Evolutionary conservation across 2,329 filamentous ascomycete genomes (phyloP).

Genomic region (Xylaria sp.): DNA sequence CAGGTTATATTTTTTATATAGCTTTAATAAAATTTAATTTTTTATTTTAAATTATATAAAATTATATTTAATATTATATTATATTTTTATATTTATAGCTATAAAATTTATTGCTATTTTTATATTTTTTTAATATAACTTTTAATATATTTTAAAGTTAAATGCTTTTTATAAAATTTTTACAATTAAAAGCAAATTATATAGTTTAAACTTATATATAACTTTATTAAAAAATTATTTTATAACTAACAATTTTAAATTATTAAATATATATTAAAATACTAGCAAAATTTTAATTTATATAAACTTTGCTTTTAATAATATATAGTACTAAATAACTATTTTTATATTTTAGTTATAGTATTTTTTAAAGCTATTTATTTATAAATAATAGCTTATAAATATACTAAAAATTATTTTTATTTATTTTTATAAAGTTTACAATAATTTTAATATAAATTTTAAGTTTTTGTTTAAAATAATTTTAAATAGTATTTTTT

Average conservation of each 20-base stretch:
- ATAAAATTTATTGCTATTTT: background rate
- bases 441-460: conserved; percentile 8
- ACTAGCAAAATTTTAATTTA: background rate
- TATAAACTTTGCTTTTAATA: background rate
- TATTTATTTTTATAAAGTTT: background rate
- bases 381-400: conserved; percentile 4
- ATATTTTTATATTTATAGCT: background rate
- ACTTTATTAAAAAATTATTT: conserved; percentile 1
- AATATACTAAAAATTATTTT: background rate
- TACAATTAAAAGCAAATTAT: conserved; percentile 1
- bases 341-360: conserved; percentile 17
- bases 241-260: background rate
- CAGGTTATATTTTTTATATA: conserved; percentile 6
- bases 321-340: conserved; percentile 6
- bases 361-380: background rate
- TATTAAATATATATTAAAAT: conserved; percentile 20
- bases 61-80: conserved; percentile 4
- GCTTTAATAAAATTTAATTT: background rate
- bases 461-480: conserved; percentile 4
- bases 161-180: background rate
- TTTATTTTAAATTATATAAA: conserved; percentile 3
- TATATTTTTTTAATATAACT: background rate
- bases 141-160: background rate
- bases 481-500: background rate
- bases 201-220: background rate